phyloP scores from a whole-genome alignment of 495 filamentous ascomycete species.

The Baudoinia panamericana region DNA sequence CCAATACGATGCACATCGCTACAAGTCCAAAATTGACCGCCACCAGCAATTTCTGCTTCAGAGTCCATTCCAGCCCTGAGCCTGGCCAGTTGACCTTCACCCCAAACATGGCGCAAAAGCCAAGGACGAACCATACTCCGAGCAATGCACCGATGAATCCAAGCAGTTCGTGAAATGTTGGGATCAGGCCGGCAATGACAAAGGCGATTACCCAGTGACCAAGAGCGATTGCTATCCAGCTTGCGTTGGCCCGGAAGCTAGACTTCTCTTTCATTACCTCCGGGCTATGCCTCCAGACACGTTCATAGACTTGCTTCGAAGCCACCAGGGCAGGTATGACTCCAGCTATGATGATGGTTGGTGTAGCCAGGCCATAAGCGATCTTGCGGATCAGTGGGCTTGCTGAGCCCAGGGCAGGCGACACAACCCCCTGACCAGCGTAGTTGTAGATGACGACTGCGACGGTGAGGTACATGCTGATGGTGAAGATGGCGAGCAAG shows the following conservation, averaged over 20 bases:
- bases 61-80: not conserved
- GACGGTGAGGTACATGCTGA: slow-evolving; percentile 48
- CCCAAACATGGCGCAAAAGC: slow-evolving; percentile 11
- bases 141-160: slow-evolving; percentile 25
- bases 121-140: slow-evolving; percentile 15
- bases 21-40: slow-evolving; percentile 1
- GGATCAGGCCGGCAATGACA: slow-evolving; percentile 26
- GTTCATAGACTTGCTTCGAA: slow-evolving; percentile 30
- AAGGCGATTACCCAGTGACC: slow-evolving; percentile 21
- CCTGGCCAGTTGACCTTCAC: slow-evolving; percentile 2
- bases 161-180: slow-evolving; percentile 25
- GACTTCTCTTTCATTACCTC: slow-evolving; percentile 20
- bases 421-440: slow-evolving; percentile 49
- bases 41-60: not conserved
- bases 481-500: slow-evolving; percentile 11
- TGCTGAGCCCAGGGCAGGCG: slow-evolving; percentile 58
- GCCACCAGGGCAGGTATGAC: slow-evolving; percentile 61
- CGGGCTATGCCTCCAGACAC: slow-evolving; percentile 12
- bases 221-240: slow-evolving; percentile 24
- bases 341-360: slow-evolving; percentile 54
- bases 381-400: slow-evolving; percentile 51
- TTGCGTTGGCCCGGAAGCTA: slow-evolving; percentile 13
- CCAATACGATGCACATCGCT: not conserved
- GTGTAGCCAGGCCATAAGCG: slow-evolving; percentile 66
- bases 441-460: slow-evolving; percentile 61